phyloP scores from a whole-genome alignment of 306 rosid genomes.

The Styphnolobium japonicum region DNA sequence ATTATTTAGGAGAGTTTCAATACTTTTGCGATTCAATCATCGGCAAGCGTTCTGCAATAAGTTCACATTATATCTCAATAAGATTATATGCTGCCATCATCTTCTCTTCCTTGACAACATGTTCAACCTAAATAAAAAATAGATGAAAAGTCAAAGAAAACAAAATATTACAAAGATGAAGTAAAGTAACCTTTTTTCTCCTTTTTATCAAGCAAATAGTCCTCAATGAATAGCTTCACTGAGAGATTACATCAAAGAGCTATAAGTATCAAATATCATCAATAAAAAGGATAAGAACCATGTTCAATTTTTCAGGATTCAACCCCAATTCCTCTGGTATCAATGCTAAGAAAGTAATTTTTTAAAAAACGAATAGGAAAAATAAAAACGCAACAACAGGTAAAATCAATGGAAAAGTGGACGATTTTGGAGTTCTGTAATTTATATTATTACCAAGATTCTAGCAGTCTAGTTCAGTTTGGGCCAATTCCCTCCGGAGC shows the following conservation, averaged over 20 bases:
- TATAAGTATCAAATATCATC: neutral
- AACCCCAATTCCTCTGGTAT: neutral
- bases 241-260: neutral
- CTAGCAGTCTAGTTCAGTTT: constrained; percentile 80
- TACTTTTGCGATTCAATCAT: constrained; percentile 94
- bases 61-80: constrained; percentile 87
- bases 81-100: constrained; percentile 82
- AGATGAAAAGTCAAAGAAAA: neutral
- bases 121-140: constrained; percentile 76
- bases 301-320: neutral
- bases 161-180: neutral
- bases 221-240: neutral
- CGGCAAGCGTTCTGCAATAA: constrained; percentile 76
- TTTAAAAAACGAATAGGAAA: too few relatives aligned
- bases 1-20: neutral
- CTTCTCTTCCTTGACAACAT: constrained; percentile 93
- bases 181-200: neutral
- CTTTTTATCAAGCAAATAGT: neutral
- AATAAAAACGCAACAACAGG: neutral
- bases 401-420: neutral
- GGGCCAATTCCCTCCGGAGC: constrained; percentile 74
- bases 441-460: constrained; percentile 52
- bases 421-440: neutral
- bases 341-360: too few relatives aligned
- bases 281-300: neutral